Evolutionary conservation across 768 basidiomycete genomes (phyloP).

Genomic region (Amanita jacksonii): DNA sequence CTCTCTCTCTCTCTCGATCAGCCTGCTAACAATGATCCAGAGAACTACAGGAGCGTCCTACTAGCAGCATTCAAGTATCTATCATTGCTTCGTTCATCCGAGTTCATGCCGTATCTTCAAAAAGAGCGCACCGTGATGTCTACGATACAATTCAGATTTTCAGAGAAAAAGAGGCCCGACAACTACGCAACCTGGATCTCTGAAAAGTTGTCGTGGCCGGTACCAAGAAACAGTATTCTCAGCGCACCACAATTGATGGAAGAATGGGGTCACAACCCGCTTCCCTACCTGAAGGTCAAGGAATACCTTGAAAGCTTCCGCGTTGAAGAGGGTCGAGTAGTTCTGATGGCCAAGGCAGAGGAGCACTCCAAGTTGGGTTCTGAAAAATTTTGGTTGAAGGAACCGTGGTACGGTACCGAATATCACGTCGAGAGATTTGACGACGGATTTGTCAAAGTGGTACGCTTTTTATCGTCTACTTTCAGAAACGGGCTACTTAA

Average conservation of each 20-base stretch:
- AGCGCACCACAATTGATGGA: conserved; percentile 61
- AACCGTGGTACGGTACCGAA: conserved; percentile 89
- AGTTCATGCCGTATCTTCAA: conserved; percentile 59
- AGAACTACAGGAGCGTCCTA: conserved; percentile 64
- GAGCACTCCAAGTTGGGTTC: conserved; percentile 42
- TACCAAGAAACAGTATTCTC: conserved; percentile 69
- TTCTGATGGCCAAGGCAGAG: conserved; percentile 71
- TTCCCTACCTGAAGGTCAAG: conserved; percentile 41
- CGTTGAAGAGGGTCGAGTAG: conserved; percentile 52
- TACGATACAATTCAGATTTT: conserved; percentile 72
- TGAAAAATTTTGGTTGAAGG: conserved; percentile 51
- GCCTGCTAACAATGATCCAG: conserved; percentile 27
- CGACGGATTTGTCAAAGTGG: conserved; percentile 49
- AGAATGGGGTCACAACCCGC: conserved; percentile 55
- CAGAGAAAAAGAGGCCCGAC: conserved; percentile 76
- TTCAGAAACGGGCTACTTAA: too few species aligned
- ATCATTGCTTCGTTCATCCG: conserved; percentile 51
- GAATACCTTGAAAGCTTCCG: conserved; percentile 53
- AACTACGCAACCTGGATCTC: conserved; percentile 71
- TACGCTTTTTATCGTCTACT: too few species aligned
- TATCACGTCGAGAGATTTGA: conserved; percentile 72
- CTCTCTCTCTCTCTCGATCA: background rate
- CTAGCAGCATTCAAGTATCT: conserved; percentile 73
- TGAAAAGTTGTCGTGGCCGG: conserved; percentile 69
- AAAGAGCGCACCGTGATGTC: conserved; percentile 66